Percentiles rank a stretch among this genome's conserved stretches.
Conservation (phyloP, 2,329 filamentous ascomycete genomes). For the Pseudocercospora fuligena region DNA sequence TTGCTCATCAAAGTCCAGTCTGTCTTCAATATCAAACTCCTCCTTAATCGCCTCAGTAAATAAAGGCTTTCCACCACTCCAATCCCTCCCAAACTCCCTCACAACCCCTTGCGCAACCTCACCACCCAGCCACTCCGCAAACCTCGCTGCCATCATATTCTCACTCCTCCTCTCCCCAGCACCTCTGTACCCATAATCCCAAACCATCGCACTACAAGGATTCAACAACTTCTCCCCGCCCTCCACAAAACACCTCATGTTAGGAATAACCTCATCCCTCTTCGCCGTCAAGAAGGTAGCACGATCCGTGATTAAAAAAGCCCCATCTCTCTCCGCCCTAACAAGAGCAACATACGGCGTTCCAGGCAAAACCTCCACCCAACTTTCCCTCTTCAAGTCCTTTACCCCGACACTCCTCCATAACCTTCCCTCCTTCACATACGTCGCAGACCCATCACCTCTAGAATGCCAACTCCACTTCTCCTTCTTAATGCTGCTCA, state of each 20-base stretch:
- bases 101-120: slow-evolving; percentile 24
- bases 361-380: slow-evolving; percentile 24
- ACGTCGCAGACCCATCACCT: slow-evolving; percentile 34
- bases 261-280: slow-evolving; percentile 22
- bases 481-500: slow-evolving; percentile 12
- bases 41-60: slow-evolving; percentile 26
- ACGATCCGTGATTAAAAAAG: slow-evolving; percentile 33
- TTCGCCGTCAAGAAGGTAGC: slow-evolving; percentile 33
- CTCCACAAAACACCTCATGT: slow-evolving; percentile 23
- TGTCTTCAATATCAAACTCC: slow-evolving; percentile 25
- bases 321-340: slow-evolving; percentile 25
- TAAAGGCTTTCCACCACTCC: slow-evolving; percentile 23
- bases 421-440: slow-evolving; percentile 27
- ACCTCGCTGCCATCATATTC: slow-evolving; percentile 14
- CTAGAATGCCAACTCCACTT: slow-evolving; percentile 27
- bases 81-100: slow-evolving; percentile 25
- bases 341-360: slow-evolving; percentile 32
- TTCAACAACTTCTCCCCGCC: slow-evolving; percentile 29
- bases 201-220: slow-evolving; percentile 31
- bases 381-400: not conserved
- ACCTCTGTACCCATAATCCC: not conserved
- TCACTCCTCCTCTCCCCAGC: not conserved
- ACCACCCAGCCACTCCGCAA: slow-evolving; percentile 29
- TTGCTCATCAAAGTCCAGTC: slow-evolving; percentile 1
- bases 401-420: slow-evolving; percentile 25